These are phyloP conservation scores for Amborella trichopoda DNA, from an alignment of 164 flowering plant species.

Conservation along the genomic window DNA sequence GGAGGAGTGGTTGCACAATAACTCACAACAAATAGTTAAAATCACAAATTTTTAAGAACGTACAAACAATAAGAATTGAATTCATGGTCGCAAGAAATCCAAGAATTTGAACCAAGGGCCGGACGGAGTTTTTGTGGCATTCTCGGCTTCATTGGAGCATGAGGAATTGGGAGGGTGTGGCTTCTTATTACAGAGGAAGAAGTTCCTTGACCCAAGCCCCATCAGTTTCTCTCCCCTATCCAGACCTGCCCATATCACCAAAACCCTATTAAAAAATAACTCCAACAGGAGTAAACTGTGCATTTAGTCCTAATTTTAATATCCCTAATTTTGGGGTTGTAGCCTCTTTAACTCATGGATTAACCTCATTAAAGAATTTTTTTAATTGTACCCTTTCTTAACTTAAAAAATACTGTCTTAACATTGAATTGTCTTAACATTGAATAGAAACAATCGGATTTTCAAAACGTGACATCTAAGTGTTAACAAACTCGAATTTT, in stretches of 20 bases:
- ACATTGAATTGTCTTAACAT: neutral
- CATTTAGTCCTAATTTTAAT: no score
- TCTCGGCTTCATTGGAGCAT: constrained; percentile 16
- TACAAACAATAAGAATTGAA: no score
- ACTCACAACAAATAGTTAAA: no score
- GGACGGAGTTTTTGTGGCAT: constrained; percentile 7
- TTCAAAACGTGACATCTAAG: no score
- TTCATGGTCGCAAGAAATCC: constrained; percentile 28
- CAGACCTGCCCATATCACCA: constrained; percentile 36
- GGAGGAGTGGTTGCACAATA: no score
- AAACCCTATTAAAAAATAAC: neutral
- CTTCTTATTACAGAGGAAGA: constrained; percentile 42
- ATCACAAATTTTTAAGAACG: no score
- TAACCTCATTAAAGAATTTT: neutral
- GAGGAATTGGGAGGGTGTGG: constrained; percentile 5
- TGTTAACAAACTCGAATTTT: no score
- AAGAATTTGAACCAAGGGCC: constrained; percentile 18
- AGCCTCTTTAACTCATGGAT: no score
- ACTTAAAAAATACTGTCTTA: neutral
- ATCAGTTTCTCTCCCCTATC: constrained; percentile 39
- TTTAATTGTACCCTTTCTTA: neutral
- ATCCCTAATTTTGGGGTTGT: no score
- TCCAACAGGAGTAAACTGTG: no score
- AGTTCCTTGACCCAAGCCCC: constrained; percentile 51
- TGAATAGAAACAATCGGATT: no score